Evolutionary conservation across 805 yeast genomes (phyloP), one percentile per base, ranked within the genome.

Genomic region (Zygotorulaspora danielsina): DNA sequence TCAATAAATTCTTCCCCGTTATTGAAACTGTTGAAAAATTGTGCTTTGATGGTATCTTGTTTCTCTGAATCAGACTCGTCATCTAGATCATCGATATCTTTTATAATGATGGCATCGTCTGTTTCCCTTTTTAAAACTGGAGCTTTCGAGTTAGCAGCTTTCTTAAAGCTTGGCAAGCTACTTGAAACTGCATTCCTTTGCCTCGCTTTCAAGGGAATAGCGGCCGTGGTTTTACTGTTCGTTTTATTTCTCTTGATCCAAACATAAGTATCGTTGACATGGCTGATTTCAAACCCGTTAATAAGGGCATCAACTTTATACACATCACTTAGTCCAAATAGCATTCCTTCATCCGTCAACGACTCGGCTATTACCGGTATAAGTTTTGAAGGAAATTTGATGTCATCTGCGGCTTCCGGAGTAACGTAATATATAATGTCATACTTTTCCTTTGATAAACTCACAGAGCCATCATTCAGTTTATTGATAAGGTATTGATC

Each of bases 231-330:
- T 20, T 56, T 45, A 15, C 57, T 58, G 9, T 5, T 12, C 12
- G n/a, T n/a, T 3, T 64, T 59, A 19, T 61, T 66, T 5, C 84
- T 82, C 55, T 74, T 79, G 9, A 65, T 49, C 88, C 89, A 84
- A 29, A 51, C 53, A 18, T 69, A 63, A 18, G 65, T 70, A 19
- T 57, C 65, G 17, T 57, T 59, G 11, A 46, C 52, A 5, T 70
- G 64, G n/a, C 32, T 39, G 6, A 59, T 46, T 19, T 75, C 63
- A 46, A 84, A 81, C 0, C 89, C 90, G 21, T 72, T 70, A 69
- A 80, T 70, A 37, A 84, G 66, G 18, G 79, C 89, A 50, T 80
- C 82, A 38, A 85, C 57, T 34, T 59, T 61, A 38, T 46, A 55
- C 3, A 15, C 39, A 34, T 60, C 60, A 65, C 67, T 46, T 66